Base-by-base conservation (phyloP, 176 grass and related monocot species). In the Oryza nivara region DNA sequence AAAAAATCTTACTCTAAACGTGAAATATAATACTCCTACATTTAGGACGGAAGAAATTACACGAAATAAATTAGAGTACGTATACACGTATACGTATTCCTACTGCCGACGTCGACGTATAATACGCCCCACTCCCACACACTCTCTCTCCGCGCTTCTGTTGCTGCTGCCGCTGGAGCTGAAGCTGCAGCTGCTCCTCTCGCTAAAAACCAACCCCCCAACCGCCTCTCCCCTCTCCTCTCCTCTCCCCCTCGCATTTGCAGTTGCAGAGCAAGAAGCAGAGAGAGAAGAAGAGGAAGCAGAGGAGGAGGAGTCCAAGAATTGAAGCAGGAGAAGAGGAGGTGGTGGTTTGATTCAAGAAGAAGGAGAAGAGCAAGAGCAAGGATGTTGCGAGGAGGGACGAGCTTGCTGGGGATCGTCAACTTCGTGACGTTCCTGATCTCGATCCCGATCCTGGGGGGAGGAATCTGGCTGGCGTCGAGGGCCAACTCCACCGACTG, bases 391-490 rank as follows among this genome's bases (percentile, higher is more conserved):
- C 85, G 92, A 49, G 86, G 93, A 1, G 92, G 86, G 15, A 89
- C 85, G 60, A 84, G 63, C 63, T 17, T 91, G 74, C 84, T 96
- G 61, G 96, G 93, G 44, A 86, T 79, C 26, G 80, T 99, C 1
- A 99, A 99, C 93, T 96, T 99, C 61, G 66, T 96, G 41, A 92
- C 96, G 41, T 96, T 99, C 86, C 84, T 99, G 36, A 78, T 92
- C 22, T 89, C 88, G 54, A 99, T 99, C 89, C 96, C 96, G 9
- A 92, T 96, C 10, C 88, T 99, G 0, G 96, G 91, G 1, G 96
- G 96, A 9, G 96, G 96, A 16, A 99, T 99, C 87, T 99, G 96
- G 96, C 81, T 99, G 3, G 83, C 90, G 15, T 78, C 88, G 11
- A 35, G 78, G 5, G 96, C 96, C 13, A 92, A 94, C 90, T 84